Conservation (phyloP, 495 filamentous ascomycete species). For the Glonium stellatum region DNA sequence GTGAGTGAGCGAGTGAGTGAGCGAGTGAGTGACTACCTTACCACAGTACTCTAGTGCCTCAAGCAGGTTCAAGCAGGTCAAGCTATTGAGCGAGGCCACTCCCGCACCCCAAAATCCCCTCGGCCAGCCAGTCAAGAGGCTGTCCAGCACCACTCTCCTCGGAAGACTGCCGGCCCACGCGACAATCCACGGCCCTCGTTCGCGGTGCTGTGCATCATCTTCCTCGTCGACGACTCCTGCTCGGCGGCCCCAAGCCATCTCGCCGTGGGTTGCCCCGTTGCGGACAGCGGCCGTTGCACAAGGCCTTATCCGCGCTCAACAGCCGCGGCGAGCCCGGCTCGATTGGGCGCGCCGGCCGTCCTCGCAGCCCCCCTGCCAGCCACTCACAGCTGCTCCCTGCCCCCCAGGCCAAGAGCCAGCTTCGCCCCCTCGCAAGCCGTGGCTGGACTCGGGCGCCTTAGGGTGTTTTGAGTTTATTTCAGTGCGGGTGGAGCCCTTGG, state of each 20-base stretch:
- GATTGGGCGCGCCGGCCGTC: not conserved
- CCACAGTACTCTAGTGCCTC: too few species aligned
- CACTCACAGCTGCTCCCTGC: not conserved
- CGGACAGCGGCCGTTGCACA: constrained; percentile 10
- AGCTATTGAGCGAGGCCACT: too few species aligned
- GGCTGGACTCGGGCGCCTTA: constrained; percentile 17
- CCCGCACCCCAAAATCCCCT: too few species aligned
- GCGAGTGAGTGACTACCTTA: too few species aligned
- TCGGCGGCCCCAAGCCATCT: not conserved
- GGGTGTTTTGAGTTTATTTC: constrained; percentile 26
- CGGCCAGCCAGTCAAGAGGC: too few species aligned
- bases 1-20: too few species aligned
- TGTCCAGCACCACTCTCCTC: not conserved
- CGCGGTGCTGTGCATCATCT: not conserved
- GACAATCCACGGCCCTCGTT: not conserved
- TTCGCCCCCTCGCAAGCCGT: not conserved
- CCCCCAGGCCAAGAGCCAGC: not conserved
- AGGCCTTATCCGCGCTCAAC: constrained; percentile 7
- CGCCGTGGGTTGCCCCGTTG: not conserved
- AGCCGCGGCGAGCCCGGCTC: not conserved
- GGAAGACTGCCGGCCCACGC: constrained; percentile 1
- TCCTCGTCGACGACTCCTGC: not conserved
- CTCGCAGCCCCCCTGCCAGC: not conserved
- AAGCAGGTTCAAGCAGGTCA: too few species aligned
- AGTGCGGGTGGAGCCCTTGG: constrained; percentile 14